Conservation (phyloP, 2,329 filamentous ascomycete species). For the Scorias spongiosa region DNA sequence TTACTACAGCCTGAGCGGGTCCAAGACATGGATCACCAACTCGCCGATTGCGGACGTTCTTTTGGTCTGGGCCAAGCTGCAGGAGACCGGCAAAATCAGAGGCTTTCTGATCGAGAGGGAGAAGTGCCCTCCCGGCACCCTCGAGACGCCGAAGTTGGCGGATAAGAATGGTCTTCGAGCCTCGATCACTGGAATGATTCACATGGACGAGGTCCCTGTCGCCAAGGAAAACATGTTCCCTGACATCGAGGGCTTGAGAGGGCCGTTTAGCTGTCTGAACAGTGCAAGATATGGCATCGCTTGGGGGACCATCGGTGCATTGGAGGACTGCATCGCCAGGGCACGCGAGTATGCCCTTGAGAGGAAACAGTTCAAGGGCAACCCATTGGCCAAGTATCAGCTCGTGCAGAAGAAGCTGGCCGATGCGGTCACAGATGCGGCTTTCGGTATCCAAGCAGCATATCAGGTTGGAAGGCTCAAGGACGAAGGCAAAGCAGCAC, state of each 20-base stretch:
- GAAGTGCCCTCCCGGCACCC: slow-evolving; percentile 69
- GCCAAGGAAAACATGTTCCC: slow-evolving; percentile 89
- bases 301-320: slow-evolving; percentile 79
- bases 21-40: slow-evolving; percentile 95
- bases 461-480: slow-evolving; percentile 86
- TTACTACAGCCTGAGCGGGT: slow-evolving; percentile 61
- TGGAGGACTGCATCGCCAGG: slow-evolving; percentile 78
- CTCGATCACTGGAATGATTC: slow-evolving; percentile 95
- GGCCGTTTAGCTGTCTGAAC: slow-evolving; percentile 90
- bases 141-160: slow-evolving; percentile 84
- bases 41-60: slow-evolving; percentile 76
- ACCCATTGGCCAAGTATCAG: slow-evolving; percentile 90
- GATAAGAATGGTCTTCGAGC: slow-evolving; percentile 90
- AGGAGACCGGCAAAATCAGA: slow-evolving; percentile 82
- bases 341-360: slow-evolving; percentile 80
- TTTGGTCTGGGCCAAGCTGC: slow-evolving; percentile 83
- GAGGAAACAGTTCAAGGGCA: slow-evolving; percentile 88
- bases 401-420: slow-evolving; percentile 95
- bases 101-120: slow-evolving; percentile 82
- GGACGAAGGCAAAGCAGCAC: slow-evolving; percentile 71
- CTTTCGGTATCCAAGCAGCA: slow-evolving; percentile 78
- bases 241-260: slow-evolving; percentile 67
- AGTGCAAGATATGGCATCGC: slow-evolving; percentile 87
- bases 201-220: slow-evolving; percentile 80
- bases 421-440: slow-evolving; percentile 79